A percentile compares a stretch with the other conserved stretches of the same genome.
phyloP scores from a whole-genome alignment of 352 stramenopile species.

The Phytophthora vignae region DNA sequence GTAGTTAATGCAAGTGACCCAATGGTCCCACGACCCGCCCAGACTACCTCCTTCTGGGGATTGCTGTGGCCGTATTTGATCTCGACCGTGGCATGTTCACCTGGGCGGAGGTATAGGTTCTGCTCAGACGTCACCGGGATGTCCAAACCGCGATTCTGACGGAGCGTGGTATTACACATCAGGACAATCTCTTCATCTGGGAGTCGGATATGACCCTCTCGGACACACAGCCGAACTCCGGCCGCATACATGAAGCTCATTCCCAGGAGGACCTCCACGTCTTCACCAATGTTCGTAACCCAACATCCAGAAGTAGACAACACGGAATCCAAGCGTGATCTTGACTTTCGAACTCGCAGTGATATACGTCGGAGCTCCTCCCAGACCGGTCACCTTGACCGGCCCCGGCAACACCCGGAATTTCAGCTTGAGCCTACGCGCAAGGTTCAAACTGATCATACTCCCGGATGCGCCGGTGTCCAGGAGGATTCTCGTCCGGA shows the following conservation, averaged over 20 bases:
- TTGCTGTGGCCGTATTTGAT: neutral
- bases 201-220: neutral
- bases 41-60: neutral
- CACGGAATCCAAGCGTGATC: neutral
- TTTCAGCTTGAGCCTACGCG: constrained; percentile 8
- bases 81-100: neutral
- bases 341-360: neutral
- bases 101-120: neutral
- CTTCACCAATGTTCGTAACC: constrained; percentile 29
- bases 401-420: neutral
- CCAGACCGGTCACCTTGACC: neutral
- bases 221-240: constrained; percentile 17
- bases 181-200: constrained; percentile 10
- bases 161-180: neutral
- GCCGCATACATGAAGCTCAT: constrained; percentile 41
- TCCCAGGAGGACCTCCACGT: constrained; percentile 29
- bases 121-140: neutral
- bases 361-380: neutral
- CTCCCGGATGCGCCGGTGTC: neutral
- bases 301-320: constrained; percentile 21
- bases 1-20: neutral
- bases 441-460: constrained; percentile 6
- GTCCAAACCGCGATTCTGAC: neutral
- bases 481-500: neutral
- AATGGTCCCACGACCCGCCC: no score